Conservation (phyloP, 2,329 filamentous ascomycete genomes). For the Cladosporium velox region DNA sequence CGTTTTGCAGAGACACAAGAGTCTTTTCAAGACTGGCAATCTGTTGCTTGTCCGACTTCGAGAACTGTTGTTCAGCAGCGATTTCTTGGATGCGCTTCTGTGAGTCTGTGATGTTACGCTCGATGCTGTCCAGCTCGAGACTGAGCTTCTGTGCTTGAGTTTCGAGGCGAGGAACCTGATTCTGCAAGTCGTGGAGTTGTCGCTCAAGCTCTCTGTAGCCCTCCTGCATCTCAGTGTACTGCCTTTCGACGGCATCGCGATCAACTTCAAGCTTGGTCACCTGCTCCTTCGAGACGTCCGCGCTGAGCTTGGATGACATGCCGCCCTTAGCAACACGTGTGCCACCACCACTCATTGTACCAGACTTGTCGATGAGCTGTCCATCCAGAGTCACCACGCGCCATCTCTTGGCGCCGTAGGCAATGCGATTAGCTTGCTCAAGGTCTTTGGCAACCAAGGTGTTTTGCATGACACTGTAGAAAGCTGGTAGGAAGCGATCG, state of each 20-base stretch:
- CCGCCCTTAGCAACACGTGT: slow-evolving; percentile 85
- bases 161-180: slow-evolving; percentile 80
- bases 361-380: slow-evolving; percentile 95
- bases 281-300: slow-evolving; percentile 83
- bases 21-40: slow-evolving; percentile 74
- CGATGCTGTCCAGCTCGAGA: slow-evolving; percentile 84
- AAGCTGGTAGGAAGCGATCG: slow-evolving; percentile 82
- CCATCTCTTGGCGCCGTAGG: slow-evolving; percentile 91
- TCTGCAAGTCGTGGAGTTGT: slow-evolving; percentile 69
- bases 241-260: slow-evolving; percentile 78
- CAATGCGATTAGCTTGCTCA: slow-evolving; percentile 94
- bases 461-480: slow-evolving; percentile 93
- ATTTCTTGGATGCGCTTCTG: slow-evolving; percentile 85
- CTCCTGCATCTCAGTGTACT: slow-evolving; percentile 81
- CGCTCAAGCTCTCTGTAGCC: slow-evolving; percentile 78
- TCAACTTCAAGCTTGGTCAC: slow-evolving; percentile 85
- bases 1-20: slow-evolving; percentile 71
- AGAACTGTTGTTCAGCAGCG: slow-evolving; percentile 75
- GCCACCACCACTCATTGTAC: slow-evolving; percentile 98
- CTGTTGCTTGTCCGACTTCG: slow-evolving; percentile 75
- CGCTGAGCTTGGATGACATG: slow-evolving; percentile 95
- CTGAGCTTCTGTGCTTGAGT: slow-evolving; percentile 88
- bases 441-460: slow-evolving; percentile 91
- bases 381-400: slow-evolving; percentile 93
- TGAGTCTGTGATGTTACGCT: slow-evolving; percentile 80